phyloP scores from a whole-genome alignment of 805 yeast genomes.

The Pichia heedii region DNA sequence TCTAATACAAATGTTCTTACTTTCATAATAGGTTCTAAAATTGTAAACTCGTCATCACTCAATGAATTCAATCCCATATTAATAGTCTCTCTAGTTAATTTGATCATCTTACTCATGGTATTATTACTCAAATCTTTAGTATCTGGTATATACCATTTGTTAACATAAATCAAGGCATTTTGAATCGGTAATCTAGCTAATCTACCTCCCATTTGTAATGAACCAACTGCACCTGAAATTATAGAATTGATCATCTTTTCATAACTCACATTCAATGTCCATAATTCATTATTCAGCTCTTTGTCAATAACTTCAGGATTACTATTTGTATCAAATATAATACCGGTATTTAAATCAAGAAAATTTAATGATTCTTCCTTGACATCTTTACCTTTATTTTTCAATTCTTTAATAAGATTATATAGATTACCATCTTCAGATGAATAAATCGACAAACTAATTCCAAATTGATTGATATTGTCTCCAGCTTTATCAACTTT shows the following conservation, averaged over 20 bases:
- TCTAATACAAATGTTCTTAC: slow-evolving; percentile 59
- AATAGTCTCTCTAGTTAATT: slow-evolving; percentile 38
- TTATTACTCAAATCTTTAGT: slow-evolving; percentile 28
- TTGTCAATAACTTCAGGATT: slow-evolving; percentile 18
- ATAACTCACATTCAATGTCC: slow-evolving; percentile 40
- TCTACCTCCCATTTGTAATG: slow-evolving; percentile 62
- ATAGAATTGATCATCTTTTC: slow-evolving; percentile 47
- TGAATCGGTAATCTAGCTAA: slow-evolving; percentile 48
- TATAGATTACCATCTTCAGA: slow-evolving; percentile 27
- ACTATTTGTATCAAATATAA: slow-evolving; percentile 27
- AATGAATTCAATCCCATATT: slow-evolving; percentile 28
- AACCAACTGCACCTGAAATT: slow-evolving; percentile 49
- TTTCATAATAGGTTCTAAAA: slow-evolving; percentile 85
- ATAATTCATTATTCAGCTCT: slow-evolving; percentile 20
- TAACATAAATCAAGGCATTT: slow-evolving; percentile 48
- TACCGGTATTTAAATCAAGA: slow-evolving; percentile 41
- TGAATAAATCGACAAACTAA: slow-evolving; percentile 22
- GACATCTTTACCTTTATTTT: slow-evolving; percentile 23
- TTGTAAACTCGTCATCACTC: slow-evolving; percentile 31
- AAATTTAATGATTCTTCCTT: slow-evolving; percentile 33
- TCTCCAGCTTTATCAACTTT: neutral
- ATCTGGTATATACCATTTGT: slow-evolving; percentile 42
- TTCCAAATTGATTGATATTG: slow-evolving; percentile 10
- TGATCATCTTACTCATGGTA: slow-evolving; percentile 33
- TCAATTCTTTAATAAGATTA: slow-evolving; percentile 18